phyloP scores from a whole-genome alignment of 1,139 yeast species.

The Hyphopichia burtonii region DNA sequence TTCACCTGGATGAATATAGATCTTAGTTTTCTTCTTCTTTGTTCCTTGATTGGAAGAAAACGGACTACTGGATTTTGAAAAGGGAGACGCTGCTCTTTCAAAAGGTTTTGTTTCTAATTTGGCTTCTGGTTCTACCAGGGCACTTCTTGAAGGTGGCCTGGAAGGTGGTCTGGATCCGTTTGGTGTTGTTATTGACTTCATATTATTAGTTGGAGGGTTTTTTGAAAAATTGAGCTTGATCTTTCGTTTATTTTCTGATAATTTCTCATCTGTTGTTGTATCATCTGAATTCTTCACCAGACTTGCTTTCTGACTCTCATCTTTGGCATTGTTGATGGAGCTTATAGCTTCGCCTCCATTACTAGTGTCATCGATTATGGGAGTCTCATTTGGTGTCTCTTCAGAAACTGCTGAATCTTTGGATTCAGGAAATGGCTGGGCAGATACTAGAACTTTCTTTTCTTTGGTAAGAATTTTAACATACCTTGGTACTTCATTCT shows the following conservation, averaged over 20 bases:
- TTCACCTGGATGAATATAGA: slow-evolving; percentile 19
- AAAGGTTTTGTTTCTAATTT: not conserved
- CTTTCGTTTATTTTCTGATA: not conserved
- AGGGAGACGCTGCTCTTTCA: slow-evolving; percentile 12
- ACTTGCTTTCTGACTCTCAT: too few relatives aligned
- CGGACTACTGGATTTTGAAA: slow-evolving; percentile 23
- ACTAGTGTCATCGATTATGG: too few relatives aligned
- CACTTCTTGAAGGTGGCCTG: slow-evolving; percentile 6
- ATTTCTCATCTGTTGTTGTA: too few relatives aligned
- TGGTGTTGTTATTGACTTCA: not conserved
- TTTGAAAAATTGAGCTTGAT: not conserved
- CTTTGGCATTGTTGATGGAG: too few relatives aligned
- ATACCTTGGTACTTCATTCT: slow-evolving; percentile 15
- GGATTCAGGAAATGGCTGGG: slow-evolving; percentile 11
- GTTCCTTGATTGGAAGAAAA: slow-evolving; percentile 11
- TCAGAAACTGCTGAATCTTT: too few relatives aligned
- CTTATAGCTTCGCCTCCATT: too few relatives aligned
- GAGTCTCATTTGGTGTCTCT: too few relatives aligned
- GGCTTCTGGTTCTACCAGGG: slow-evolving; percentile 17
- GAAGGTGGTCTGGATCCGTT: slow-evolving; percentile 3
- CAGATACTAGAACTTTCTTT: slow-evolving; percentile 18
- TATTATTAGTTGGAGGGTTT: not conserved
- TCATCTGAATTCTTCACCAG: too few relatives aligned
- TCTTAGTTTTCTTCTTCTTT: slow-evolving; percentile 20
- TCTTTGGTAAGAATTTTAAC: slow-evolving; percentile 27